Evolutionary conservation across 2,329 filamentous ascomycete genomes (phyloP).

Genomic region (Pseudogymnoascus sp.): DNA sequence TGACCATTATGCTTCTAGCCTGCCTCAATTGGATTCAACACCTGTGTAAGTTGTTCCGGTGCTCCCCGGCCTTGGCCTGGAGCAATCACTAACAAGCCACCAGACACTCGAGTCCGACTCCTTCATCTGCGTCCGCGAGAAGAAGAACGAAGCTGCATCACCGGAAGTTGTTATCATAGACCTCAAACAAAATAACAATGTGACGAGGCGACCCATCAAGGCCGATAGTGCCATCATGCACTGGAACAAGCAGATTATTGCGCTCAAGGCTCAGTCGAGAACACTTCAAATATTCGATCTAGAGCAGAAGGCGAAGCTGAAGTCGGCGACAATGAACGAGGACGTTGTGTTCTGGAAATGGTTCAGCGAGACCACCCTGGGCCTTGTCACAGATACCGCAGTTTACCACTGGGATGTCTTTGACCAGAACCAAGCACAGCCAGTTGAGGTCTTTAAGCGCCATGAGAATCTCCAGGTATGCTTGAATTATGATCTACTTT

Average conservation of each 20-base stretch:
- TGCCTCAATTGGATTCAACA: constrained; percentile 76
- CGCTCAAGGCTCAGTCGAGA: constrained; percentile 85
- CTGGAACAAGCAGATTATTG: constrained; percentile 92
- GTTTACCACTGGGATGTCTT: constrained; percentile 99
- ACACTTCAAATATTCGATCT: constrained; percentile 98
- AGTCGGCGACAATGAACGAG: constrained; percentile 93
- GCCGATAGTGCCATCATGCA: constrained; percentile 99
- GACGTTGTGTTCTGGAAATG: constrained; percentile 99
- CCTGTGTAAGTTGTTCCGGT: constrained; percentile 56
- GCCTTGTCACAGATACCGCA: constrained; percentile 80
- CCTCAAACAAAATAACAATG: constrained; percentile 94
- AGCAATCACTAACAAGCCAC: constrained; percentile 17
- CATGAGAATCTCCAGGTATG: constrained; percentile 80
- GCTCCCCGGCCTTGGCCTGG: constrained; percentile 10
- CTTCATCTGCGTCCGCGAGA: constrained; percentile 94
- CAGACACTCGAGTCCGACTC: constrained; percentile 97
- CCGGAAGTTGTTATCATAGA: constrained; percentile 96
- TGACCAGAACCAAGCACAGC: constrained; percentile 68
- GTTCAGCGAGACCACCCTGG: constrained; percentile 84
- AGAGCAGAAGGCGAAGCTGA: constrained; percentile 86
- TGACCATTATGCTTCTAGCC: constrained; percentile 42
- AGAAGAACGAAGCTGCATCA: constrained; percentile 74
- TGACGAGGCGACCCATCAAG: constrained; percentile 92
- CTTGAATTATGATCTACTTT: constrained; percentile 18
- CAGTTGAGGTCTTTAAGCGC: constrained; percentile 89